Evolutionary conservation across 345 rosid genomes (phyloP).

Genomic region (Crucihimalaya himalaica): DNA sequence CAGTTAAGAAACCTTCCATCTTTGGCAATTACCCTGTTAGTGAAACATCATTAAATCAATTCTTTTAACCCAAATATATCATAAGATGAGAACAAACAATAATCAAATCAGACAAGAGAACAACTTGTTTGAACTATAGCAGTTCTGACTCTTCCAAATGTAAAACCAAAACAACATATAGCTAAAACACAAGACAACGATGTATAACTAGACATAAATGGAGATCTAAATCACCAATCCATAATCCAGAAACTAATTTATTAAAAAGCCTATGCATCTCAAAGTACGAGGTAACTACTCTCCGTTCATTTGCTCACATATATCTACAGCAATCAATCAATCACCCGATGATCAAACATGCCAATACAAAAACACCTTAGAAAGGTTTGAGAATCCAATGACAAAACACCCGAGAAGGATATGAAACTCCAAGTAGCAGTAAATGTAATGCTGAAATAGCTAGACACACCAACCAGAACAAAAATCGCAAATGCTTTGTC

Average conservation of each 20-base stretch:
- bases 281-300: background rate
- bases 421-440: background rate
- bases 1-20: constrained; percentile 85
- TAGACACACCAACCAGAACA: background rate
- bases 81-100: background rate
- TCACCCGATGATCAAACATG: background rate
- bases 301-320: background rate
- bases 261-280: background rate
- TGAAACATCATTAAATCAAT: background rate
- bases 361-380: background rate
- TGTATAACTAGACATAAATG: background rate
- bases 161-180: background rate
- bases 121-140: background rate
- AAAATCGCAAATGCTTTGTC: background rate
- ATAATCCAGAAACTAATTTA: background rate
- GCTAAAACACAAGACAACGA: background rate
- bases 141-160: background rate
- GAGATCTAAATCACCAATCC: constrained; percentile 16
- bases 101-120: background rate
- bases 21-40: constrained; percentile 23
- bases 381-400: background rate
- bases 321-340: background rate
- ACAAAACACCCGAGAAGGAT: background rate
- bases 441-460: constrained; percentile 8
- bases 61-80: background rate